Evolutionary conservation across 1,284 basidiomycete species (phyloP).

Genomic region (Ganoderma boninense): DNA sequence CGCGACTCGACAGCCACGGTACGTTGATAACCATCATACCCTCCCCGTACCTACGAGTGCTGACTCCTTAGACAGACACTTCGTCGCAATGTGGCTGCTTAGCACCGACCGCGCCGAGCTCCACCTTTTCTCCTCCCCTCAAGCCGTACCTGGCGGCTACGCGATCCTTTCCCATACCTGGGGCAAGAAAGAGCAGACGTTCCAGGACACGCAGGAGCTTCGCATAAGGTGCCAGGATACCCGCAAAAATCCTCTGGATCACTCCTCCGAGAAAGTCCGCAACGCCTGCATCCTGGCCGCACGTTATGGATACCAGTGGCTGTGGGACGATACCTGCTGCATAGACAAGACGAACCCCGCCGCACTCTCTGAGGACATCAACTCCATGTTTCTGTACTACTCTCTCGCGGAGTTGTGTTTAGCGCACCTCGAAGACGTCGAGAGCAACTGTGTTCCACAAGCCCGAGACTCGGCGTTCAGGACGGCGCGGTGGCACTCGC

Average conservation of each 20-base stretch:
- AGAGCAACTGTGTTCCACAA: too few species aligned
- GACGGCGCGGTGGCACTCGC: conserved; percentile 21
- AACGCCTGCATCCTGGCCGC: conserved; percentile 3
- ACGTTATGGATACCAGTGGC: neutral
- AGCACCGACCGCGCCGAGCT: conserved; percentile 12
- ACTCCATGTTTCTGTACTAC: neutral
- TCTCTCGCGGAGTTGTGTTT: too few species aligned
- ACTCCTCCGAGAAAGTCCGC: conserved; percentile 1
- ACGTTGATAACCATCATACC: too few species aligned
- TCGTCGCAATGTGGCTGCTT: conserved; percentile 14
- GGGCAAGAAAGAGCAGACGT: conserved; percentile 2
- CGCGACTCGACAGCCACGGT: too few species aligned
- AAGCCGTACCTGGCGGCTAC: neutral
- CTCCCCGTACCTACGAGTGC: too few species aligned
- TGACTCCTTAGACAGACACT: too few species aligned
- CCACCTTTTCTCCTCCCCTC: neutral
- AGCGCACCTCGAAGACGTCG: too few species aligned
- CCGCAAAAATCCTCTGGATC: neutral
- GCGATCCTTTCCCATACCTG: conserved; percentile 7
- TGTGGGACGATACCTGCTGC: conserved; percentile 25
- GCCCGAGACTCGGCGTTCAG: conserved; percentile 12
- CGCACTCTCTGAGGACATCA: conserved; percentile 22
- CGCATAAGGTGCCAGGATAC: neutral
- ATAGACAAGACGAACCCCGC: conserved; percentile 23
- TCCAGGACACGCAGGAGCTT: neutral